Base-by-base conservation (phyloP, 1,284 basidiomycete genomes). In the Anthracocystis setariae region DNA sequence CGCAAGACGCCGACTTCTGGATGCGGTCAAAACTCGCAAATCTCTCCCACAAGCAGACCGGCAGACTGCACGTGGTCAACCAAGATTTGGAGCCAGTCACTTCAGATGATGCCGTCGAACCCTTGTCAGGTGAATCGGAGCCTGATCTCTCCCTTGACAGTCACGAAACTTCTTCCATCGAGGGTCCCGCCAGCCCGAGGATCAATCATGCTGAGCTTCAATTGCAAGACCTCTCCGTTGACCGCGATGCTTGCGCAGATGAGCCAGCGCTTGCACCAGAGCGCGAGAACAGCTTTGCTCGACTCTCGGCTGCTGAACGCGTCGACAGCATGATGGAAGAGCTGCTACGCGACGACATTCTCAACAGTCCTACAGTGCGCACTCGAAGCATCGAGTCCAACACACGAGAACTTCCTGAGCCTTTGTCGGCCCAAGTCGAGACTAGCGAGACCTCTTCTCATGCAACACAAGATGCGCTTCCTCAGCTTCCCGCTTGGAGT, bases 301-400 rank as follows among this genome's bases (percentile, higher is more conserved):
- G 68, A 24, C 62, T 80, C 24, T 69, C 64, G 20, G 78, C 73
- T 13, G 55, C 70, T 9, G 74, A 78, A 29, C 72, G 78, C 17
- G 75, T 80, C 12, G 78, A 80, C 39, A 75, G 73, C 63, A 70
- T 81, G 62, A 74, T 81, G 40, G 79, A 81, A 40, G 72, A 79
- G 61, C 74, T 81, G 20, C 68, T 81, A 4, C 50, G 72, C 5
- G 73, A 73, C 23, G 64, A 77, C n/a, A 66, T 80, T 17, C 72
- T 80, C 38, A 57, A 46, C 64, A 77, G 58, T 24, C 70, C 71
- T 4, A 62, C 46, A 27, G 24, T 59, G 18, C 55, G 59, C 23
- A 32, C 56, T 15, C 49, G 53, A 20, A 55, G 59, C n/a, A 10
- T 43, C 24, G 37, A 53, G 20, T 13, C 52, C 9, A 42, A 23